A percentile compares a stretch with the other conserved stretches of the same genome.
These are phyloP conservation scores for Sporopachydermia lactativora DNA, from an alignment of 805 yeast species.

Conservation along the genomic window DNA sequence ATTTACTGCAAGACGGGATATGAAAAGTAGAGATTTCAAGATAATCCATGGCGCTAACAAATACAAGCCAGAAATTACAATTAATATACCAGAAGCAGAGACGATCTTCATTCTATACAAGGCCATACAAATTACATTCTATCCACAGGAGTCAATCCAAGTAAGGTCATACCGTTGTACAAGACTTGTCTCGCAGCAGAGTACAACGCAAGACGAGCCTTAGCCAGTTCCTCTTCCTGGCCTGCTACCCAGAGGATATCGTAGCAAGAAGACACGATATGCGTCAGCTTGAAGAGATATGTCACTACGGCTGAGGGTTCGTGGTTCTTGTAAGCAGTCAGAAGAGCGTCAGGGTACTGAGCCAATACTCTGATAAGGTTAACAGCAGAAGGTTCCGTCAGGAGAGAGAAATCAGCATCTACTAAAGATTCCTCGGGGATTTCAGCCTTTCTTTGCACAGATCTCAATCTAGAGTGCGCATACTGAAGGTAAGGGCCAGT, in stretches of 20 bases:
- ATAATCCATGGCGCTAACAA: too few relatives aligned
- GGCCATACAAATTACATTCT: conserved; percentile 77
- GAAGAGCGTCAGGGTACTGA: conserved; percentile 82
- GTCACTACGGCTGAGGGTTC: conserved; percentile 95
- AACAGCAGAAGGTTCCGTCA: conserved; percentile 58
- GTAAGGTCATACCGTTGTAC: conserved; percentile 73
- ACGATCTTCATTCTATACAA: too few relatives aligned
- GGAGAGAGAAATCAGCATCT: conserved; percentile 42
- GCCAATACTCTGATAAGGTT: conserved; percentile 64
- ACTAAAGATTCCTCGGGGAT: conserved; percentile 30
- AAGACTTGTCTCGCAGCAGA: conserved; percentile 81
- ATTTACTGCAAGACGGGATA: too few relatives aligned
- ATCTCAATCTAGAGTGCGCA: conserved; percentile 93
- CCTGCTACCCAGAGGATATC: conserved; percentile 96
- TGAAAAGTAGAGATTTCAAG: too few relatives aligned
- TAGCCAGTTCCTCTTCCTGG: conserved; percentile 73
- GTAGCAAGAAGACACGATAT: conserved; percentile 91
- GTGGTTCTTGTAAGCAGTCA: conserved; percentile 66
- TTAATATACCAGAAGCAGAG: too few relatives aligned
- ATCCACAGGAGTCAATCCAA: conserved; percentile 96
- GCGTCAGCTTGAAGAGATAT: conserved; percentile 81
- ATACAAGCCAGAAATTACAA: too few relatives aligned
- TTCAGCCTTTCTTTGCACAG: conserved; percentile 77
- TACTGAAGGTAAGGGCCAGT: conserved; percentile 98
- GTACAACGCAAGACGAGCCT: conserved; percentile 86